Evolutionary conservation across 192 early-diverging fungal species (phyloP).

Genomic region (Radiomyces spectabilis): DNA sequence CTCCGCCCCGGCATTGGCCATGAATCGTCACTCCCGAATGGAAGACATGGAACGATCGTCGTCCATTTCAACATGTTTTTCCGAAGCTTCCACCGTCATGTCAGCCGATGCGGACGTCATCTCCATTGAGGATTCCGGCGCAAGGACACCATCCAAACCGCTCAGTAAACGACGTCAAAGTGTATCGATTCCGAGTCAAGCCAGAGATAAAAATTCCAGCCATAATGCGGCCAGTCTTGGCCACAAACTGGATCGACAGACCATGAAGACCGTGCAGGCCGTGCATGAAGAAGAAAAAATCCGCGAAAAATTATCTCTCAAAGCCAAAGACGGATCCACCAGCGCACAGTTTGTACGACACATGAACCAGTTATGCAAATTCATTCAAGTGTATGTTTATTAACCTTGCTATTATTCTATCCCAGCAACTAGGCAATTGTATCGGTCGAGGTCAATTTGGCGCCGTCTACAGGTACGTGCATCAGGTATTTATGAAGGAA

Average conservation of each 20-base stretch:
- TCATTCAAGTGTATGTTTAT: not conserved
- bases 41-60: not conserved
- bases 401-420: constrained; percentile 28
- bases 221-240: not conserved
- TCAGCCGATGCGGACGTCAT: too few relatives aligned
- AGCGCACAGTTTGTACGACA: constrained; percentile 40
- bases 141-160: too few relatives aligned
- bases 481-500: not conserved
- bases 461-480: constrained; percentile 62
- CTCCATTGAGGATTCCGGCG: too few relatives aligned
- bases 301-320: constrained; percentile 15
- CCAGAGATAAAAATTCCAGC: too few relatives aligned
- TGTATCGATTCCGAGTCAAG: not conserved
- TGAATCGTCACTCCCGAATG: not conserved
- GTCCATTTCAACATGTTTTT: not conserved
- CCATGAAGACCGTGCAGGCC: not conserved
- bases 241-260: not conserved
- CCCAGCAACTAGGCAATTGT: constrained; percentile 75
- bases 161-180: not conserved
- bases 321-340: constrained; percentile 29
- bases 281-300: not conserved
- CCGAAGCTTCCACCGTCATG: not conserved
- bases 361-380: not conserved
- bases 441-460: constrained; percentile 91
- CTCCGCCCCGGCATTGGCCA: not conserved